phyloP scores from a whole-genome alignment of 2,329 filamentous ascomycete genomes.

The Verticillium dahliae region DNA sequence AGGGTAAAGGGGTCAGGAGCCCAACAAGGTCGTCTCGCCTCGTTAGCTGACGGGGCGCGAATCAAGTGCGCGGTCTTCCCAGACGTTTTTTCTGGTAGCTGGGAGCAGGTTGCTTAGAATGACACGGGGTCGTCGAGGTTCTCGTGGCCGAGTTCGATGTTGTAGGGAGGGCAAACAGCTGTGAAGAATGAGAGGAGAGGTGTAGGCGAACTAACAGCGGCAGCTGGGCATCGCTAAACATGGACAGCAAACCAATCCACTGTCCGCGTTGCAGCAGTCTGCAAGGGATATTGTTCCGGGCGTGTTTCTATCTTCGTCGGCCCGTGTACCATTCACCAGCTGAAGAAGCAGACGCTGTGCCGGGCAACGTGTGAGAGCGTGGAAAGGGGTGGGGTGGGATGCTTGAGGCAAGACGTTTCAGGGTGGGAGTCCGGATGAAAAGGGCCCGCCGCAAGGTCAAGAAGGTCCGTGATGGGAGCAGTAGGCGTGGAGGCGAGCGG shows the following conservation, averaged over 20 bases:
- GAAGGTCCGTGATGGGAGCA: not conserved
- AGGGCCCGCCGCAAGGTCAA: not conserved
- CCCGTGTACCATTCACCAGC: not conserved
- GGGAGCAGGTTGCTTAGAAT: no score
- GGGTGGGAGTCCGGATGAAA: not conserved
- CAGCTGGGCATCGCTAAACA: not conserved
- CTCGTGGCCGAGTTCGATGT: not conserved
- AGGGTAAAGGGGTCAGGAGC: not conserved
- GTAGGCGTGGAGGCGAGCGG: not conserved
- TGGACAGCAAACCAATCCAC: not conserved
- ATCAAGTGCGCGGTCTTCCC: not conserved
- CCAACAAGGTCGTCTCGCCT: not conserved
- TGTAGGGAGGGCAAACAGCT: not conserved
- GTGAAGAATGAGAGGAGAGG: not conserved
- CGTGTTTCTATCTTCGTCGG: not conserved
- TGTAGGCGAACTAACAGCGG: not conserved
- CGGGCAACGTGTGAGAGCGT: not conserved
- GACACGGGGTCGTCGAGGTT: not conserved
- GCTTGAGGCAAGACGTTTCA: not conserved
- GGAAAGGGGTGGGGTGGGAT: not conserved
- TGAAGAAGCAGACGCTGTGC: not conserved
- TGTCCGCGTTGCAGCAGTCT: not conserved
- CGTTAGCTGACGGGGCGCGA: not conserved
- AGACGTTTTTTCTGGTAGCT: no score
- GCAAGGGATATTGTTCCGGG: not conserved